phyloP scores from a whole-genome alignment of 805 yeast genomes.

The Lipomyces sp. region DNA sequence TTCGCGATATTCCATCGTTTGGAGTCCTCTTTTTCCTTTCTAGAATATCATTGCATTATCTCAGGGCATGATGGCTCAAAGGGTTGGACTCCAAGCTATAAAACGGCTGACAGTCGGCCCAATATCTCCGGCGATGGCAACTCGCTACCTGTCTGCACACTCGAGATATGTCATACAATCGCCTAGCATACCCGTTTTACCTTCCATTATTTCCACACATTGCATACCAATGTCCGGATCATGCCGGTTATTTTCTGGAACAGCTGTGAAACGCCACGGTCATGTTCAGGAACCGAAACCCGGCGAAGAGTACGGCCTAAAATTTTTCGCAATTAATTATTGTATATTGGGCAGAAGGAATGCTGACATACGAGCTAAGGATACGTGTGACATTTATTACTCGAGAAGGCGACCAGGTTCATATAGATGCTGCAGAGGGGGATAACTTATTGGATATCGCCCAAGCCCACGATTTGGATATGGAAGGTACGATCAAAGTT shows the following conservation, averaged over 20 bases:
- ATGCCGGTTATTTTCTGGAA: slow-evolving; percentile 43
- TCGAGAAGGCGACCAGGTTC: slow-evolving; percentile 83
- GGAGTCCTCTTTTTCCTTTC: background rate
- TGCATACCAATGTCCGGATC: background rate
- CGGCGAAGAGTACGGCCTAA: slow-evolving; percentile 75
- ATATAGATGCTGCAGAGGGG: slow-evolving; percentile 87
- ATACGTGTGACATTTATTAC: slow-evolving; percentile 83
- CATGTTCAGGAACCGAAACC: slow-evolving; percentile 88
- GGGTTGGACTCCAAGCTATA: background rate
- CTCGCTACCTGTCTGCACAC: background rate
- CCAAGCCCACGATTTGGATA: slow-evolving; percentile 88
- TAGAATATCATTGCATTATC: background rate
- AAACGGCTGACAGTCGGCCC: background rate
- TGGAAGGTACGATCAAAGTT: slow-evolving; percentile 64
- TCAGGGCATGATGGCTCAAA: background rate
- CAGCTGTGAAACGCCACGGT: slow-evolving; percentile 60
- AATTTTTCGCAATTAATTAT: background rate
- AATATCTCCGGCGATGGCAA: background rate
- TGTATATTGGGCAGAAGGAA: background rate
- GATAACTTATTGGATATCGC: slow-evolving; percentile 92
- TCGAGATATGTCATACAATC: background rate
- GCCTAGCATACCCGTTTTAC: background rate
- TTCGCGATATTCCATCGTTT: background rate
- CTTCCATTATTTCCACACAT: background rate
- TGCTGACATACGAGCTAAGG: slow-evolving; percentile 27